phyloP scores from a whole-genome alignment of 352 stramenopile genomes.

The Plasmopara viticola region DNA sequence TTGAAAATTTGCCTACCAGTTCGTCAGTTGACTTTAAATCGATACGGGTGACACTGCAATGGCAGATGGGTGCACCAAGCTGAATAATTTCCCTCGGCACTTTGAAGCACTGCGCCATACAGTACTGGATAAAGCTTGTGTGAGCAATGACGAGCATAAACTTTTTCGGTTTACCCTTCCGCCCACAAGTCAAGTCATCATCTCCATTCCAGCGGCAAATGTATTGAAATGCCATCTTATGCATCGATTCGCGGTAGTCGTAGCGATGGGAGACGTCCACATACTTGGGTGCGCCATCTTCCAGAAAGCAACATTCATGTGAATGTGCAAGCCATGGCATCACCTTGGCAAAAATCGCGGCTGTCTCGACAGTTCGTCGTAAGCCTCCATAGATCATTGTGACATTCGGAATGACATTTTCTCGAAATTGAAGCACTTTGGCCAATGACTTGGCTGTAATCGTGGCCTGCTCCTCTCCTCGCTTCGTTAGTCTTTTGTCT shows the following conservation, averaged over 20 bases:
- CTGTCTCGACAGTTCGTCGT: conserved; percentile 63
- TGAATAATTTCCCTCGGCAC: conserved; percentile 73
- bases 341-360: conserved; percentile 38
- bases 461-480: conserved; percentile 50
- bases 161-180: conserved; percentile 32
- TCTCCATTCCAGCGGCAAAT: conserved; percentile 52
- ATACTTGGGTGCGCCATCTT: conserved; percentile 58
- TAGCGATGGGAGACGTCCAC: conserved; percentile 49
- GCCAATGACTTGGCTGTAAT: conserved; percentile 44
- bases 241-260: conserved; percentile 70
- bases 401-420: conserved; percentile 25
- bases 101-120: conserved; percentile 52
- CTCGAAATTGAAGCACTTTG: conserved; percentile 44
- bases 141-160: conserved; percentile 73
- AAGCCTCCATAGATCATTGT: conserved; percentile 63
- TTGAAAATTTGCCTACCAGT: conserved; percentile 47
- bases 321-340: conserved; percentile 66
- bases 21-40: conserved; percentile 43
- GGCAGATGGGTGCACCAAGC: conserved; percentile 59
- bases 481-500: conserved; percentile 64
- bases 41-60: conserved; percentile 73
- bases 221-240: conserved; percentile 67
- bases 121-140: conserved; percentile 76
- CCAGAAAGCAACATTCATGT: conserved; percentile 63
- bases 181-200: conserved; percentile 19